Percentiles rank a stretch among this genome's conserved stretches.
Evolutionary conservation across 106 monocot genomes (phyloP).

Genomic region (Vanilla planifolia): DNA sequence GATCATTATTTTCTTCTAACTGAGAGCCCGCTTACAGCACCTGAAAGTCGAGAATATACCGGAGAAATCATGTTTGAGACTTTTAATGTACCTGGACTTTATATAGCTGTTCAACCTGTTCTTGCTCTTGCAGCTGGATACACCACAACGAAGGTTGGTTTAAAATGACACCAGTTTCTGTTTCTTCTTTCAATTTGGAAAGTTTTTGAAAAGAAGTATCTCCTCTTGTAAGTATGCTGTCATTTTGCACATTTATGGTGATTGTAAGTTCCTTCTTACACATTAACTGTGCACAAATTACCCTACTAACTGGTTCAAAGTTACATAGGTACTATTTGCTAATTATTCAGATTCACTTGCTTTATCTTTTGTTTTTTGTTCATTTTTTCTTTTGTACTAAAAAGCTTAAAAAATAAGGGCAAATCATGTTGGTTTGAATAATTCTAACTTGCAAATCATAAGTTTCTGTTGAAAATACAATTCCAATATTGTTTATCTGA

Average conservation of each 20-base stretch:
- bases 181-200: neutral
- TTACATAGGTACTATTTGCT: neutral
- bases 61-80: conserved; percentile 97
- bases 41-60: conserved; percentile 81
- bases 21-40: conserved; percentile 76
- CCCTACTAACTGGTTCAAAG: neutral
- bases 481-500: too few relatives aligned
- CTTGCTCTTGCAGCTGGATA: conserved; percentile 90
- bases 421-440: too few relatives aligned
- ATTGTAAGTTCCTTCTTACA: neutral
- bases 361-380: neutral
- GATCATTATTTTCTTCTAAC: conserved; percentile 90
- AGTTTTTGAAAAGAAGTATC: neutral
- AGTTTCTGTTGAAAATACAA: too few relatives aligned
- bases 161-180: neutral
- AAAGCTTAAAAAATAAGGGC: too few relatives aligned
- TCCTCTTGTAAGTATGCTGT: neutral
- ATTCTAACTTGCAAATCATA: too few relatives aligned
- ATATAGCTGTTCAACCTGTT: conserved; percentile 84
- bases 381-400: neutral
- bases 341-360: neutral
- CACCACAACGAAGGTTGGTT: conserved; percentile 65
- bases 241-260: neutral
- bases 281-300: neutral
- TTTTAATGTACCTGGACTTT: conserved; percentile 84